phyloP scores from a whole-genome alignment of 352 stramenopile species.

The Globisporangium abappressorium region DNA sequence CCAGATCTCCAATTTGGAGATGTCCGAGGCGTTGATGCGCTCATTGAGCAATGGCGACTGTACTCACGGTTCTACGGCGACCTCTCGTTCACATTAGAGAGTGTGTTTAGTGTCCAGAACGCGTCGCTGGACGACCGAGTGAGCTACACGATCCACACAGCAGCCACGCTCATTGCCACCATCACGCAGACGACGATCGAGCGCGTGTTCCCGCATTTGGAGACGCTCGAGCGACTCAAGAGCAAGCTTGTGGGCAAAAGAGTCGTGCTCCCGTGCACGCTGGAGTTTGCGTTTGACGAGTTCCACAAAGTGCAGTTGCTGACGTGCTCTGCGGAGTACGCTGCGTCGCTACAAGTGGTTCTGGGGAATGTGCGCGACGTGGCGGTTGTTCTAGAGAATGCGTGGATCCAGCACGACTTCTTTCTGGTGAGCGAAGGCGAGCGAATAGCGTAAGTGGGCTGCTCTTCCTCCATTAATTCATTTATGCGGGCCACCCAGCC shows the following conservation, averaged over 20 bases:
- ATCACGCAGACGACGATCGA: constrained; percentile 2
- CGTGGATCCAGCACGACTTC: constrained; percentile 1
- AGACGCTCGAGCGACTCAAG: background rate
- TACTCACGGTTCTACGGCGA: constrained; percentile 11
- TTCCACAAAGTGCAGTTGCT: background rate
- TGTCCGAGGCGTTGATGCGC: constrained; percentile 10
- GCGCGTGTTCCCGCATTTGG: constrained; percentile 12
- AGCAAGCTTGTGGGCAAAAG: background rate
- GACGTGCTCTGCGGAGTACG: background rate
- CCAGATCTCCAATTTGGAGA: constrained; percentile 11
- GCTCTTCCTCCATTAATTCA: background rate
- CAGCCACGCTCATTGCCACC: background rate
- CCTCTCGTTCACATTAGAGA: background rate
- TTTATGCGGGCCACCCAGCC: background rate
- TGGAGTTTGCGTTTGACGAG: constrained; percentile 8
- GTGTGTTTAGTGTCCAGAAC: background rate
- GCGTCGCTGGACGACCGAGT: too few species aligned
- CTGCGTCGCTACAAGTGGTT: background rate
- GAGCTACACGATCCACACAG: background rate
- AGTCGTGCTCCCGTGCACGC: background rate
- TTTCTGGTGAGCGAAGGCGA: constrained; percentile 1
- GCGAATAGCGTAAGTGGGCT: background rate
- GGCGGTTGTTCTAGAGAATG: background rate
- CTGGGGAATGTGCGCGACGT: constrained; percentile 1
- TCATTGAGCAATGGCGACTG: constrained; percentile 19